Base-by-base conservation (phyloP, 106 monocot species). In the Amphibolis antarctica region DNA sequence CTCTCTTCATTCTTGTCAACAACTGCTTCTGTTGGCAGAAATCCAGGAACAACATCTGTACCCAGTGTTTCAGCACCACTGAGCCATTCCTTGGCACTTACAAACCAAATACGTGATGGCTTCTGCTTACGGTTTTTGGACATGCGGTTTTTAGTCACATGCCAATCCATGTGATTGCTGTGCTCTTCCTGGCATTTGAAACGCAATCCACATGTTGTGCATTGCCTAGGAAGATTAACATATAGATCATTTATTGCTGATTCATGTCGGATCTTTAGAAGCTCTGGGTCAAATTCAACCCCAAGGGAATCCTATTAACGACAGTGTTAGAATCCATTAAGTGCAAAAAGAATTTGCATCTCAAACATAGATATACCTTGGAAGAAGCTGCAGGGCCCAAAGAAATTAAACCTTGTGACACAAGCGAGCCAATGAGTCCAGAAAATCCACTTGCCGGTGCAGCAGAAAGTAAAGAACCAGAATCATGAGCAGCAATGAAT, bases 131-230 rank as follows among this genome's bases (percentile, higher is more conserved):
- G 86, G 44, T 69, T 90, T 62, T 74, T 86, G 20, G 90, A 81
- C 66, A 85, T 75, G 46, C 96, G 66, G 63, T 90, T 96, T 67
- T 74, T 74, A 2, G 71, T 89, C 77, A 94, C 94, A 80, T 94
- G 94, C 94, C 94, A 94, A 74, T 94, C 94, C 94, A 94, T 94
- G 72, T 94, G 94, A 71, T 14, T 81, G 55, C 94, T 82, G 63
- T 94, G 94, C 66, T 94, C 94, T 55, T 94, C 94, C 75, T 94
- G 94, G 70, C 62, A 62, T 30, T 75, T 81, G 64, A 94, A 89
- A 22, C 94, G 80, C 46, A 89, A 43, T 28, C 94, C 94, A 81
- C 94, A 94, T 49, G 94, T 94, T 36, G 81, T 89, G 61, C 94
- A 94, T 66, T 94, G 89, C 53, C 94, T 86, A 47, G 89, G 77